A percentile compares a stretch with the other conserved stretches of the same genome.
These are phyloP conservation scores for Gynochthodes officinalis DNA, from an alignment of 257 asterid genomes.

Conservation along the genomic window DNA sequence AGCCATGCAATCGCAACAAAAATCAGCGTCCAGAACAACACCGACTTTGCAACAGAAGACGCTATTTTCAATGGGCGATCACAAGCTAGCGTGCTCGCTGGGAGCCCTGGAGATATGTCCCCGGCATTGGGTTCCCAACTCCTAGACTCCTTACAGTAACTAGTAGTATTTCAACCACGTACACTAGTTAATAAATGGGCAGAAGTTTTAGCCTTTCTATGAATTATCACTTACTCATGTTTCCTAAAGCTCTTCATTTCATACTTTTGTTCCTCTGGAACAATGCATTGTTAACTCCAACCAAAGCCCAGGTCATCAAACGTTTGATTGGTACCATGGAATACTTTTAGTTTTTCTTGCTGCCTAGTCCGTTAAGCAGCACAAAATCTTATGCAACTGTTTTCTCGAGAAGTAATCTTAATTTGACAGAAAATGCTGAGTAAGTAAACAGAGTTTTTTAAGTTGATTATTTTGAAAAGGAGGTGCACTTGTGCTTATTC, in stretches of 20 bases:
- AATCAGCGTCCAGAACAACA: conserved; percentile 4
- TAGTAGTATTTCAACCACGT: conserved; percentile 9
- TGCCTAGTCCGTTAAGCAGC: background rate
- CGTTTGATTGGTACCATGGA: conserved; percentile 3
- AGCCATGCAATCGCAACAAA: background rate
- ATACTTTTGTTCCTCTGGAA: conserved; percentile 29
- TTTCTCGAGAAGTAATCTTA: too few relatives aligned
- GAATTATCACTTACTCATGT: conserved; percentile 46
- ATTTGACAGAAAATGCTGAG: too few relatives aligned
- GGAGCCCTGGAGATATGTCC: conserved; percentile 3
- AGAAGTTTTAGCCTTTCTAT: conserved; percentile 33
- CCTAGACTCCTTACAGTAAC: conserved; percentile 23
- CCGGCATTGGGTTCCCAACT: conserved; percentile 19
- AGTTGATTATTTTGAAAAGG: background rate
- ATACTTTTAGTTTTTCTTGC: conserved; percentile 8
- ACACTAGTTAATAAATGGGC: too few relatives aligned
- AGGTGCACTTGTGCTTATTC: background rate
- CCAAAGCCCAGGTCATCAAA: conserved; percentile 1
- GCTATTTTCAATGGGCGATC: conserved; percentile 23
- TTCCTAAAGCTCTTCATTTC: conserved; percentile 38
- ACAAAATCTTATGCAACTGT: conserved; percentile 6
- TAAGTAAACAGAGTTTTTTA: too few relatives aligned
- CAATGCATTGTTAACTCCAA: conserved; percentile 14
- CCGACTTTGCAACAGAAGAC: conserved; percentile 24
- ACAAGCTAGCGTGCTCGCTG: too few relatives aligned